Percentiles rank a stretch among this genome's conserved stretches.
Conservation (phyloP, 1,139 yeast genomes). For the Hyphopichia wangnamkhiaoensis region DNA sequence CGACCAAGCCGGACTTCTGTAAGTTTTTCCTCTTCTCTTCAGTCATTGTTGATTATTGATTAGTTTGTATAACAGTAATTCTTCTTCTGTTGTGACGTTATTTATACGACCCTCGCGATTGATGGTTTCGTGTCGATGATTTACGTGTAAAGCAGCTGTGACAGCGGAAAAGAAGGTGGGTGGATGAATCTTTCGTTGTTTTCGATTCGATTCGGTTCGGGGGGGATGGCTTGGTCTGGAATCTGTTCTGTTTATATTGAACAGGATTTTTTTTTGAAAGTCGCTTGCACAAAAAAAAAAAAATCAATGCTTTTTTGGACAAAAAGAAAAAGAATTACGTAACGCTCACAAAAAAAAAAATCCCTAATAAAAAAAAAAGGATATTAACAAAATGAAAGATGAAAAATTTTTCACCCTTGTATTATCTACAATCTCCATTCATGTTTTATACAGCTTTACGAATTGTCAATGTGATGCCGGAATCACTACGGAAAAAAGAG, state of each 20-base stretch:
- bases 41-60: constrained; percentile 23
- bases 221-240: too few relatives aligned
- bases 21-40: constrained; percentile 38
- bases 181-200: too few relatives aligned
- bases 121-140: too few relatives aligned
- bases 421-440: too few relatives aligned
- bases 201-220: too few relatives aligned
- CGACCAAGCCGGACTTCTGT: constrained; percentile 65
- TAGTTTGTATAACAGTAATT: neutral
- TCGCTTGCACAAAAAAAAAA: neutral
- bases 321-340: neutral
- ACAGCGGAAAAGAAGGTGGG: too few relatives aligned
- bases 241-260: neutral
- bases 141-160: too few relatives aligned
- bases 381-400: neutral
- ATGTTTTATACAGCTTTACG: too few relatives aligned
- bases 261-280: neutral
- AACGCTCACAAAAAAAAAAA: too few relatives aligned
- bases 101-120: too few relatives aligned
- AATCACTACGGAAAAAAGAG: neutral
- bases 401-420: neutral
- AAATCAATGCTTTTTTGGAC: neutral
- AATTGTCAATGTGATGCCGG: too few relatives aligned
- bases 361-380: too few relatives aligned
- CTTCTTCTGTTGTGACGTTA: neutral